Base-by-base conservation (phyloP, 805 yeast genomes). In the Cyberlindnera mississippiensis region DNA sequence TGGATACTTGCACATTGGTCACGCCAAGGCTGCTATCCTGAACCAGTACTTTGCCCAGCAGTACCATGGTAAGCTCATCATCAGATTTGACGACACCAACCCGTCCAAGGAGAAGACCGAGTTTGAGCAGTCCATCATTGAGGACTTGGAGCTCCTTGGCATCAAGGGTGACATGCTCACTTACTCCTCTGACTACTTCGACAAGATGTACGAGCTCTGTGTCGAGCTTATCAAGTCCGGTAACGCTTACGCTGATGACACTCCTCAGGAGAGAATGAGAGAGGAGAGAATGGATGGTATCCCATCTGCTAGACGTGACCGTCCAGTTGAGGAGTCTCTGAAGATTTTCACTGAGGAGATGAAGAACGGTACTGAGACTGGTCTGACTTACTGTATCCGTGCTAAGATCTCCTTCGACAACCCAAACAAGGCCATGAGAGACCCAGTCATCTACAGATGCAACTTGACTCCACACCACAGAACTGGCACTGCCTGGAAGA, bases 1-100 rank as follows among this genome's bases (percentile, higher is more conserved):
- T 69, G 99, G 99, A 70, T 93, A 90, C 68, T 76, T 93, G 68
- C 99, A 93, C 69, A 93, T 93, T 68, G 99, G 99, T 55, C 99
- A 93, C 63, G 99, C 96, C 47, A 93, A 93, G 69, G 99, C 99
- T 48, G 99, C 99, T 41, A 75, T 93, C 45, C 76, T 93, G 63
- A 93, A 93, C 72, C 93, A 93, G 68, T 91, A 90, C 71, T 91
- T 93, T 71, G 99, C 99, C 37, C 82, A 87, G 56, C 84, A 79
- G 61, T 93, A 91, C 75, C 85, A 93, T 60, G 99, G 99, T 64
- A 93, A 93, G 69, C 78, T 93, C 64, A 89, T 93, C 60, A 83
- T 93, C 60, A 82, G 99, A 69, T 93, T 93, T 64, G 99, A 93
- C 66, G 99, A 93, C 64, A 93, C 99, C 45, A 93, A 93, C 66